These are phyloP conservation scores for Botrytis medusae DNA, from an alignment of 2,329 filamentous ascomycete species.

Conservation along the genomic window DNA sequence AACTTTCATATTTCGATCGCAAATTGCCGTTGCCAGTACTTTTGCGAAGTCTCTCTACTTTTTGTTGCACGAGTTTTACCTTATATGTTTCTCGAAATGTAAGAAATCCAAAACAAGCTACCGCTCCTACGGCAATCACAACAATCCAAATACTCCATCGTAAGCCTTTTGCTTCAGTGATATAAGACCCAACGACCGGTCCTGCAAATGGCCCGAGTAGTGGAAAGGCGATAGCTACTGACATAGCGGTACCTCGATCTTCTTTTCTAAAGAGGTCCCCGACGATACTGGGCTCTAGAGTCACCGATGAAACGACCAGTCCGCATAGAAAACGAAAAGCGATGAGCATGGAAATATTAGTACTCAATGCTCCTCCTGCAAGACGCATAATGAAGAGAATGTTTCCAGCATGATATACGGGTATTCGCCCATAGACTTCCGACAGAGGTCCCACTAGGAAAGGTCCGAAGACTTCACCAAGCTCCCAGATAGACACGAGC, in stretches of 20 bases:
- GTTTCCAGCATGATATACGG: slow-evolving; percentile 1
- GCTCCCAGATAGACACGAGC: slow-evolving; percentile 17
- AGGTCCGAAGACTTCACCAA: slow-evolving; percentile 12
- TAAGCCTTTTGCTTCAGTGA: slow-evolving; percentile 39
- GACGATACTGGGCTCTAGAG: slow-evolving; percentile 5
- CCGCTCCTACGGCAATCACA: slow-evolving; percentile 29
- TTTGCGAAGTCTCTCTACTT: slow-evolving; percentile 8
- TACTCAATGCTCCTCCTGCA: not conserved
- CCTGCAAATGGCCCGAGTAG: slow-evolving; percentile 40
- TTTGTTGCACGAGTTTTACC: not conserved
- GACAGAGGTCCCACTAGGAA: not conserved
- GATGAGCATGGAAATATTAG: slow-evolving; percentile 4
- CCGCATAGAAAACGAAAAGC: slow-evolving; percentile 15
- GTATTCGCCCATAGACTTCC: slow-evolving; percentile 4
- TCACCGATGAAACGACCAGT: not conserved
- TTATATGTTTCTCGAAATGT: slow-evolving; percentile 16
- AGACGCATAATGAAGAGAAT: not conserved
- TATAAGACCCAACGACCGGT: slow-evolving; percentile 39
- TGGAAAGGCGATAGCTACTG: slow-evolving; percentile 7
- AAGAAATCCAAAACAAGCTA: slow-evolving; percentile 4
- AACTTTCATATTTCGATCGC: slow-evolving; percentile 6
- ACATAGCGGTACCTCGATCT: slow-evolving; percentile 16
- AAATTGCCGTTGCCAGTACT: slow-evolving; percentile 3
- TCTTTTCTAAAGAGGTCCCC: slow-evolving; percentile 16
- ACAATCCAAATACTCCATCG: slow-evolving; percentile 43